phyloP scores from a whole-genome alignment of 1,284 basidiomycete species.

The Ceratobasidium sp. region DNA sequence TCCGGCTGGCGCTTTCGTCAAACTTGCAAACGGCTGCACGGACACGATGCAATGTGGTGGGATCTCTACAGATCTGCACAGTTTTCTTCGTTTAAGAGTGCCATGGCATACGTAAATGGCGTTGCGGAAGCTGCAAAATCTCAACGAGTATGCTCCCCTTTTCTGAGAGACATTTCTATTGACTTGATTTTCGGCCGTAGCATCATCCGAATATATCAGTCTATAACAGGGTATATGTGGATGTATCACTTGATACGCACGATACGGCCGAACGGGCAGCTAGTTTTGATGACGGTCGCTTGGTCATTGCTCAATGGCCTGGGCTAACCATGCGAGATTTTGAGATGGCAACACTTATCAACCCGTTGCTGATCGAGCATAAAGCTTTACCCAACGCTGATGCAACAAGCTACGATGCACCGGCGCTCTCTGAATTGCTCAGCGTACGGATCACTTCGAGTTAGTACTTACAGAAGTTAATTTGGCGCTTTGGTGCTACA shows the following conservation, averaged over 20 bases:
- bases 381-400: not conserved
- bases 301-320: constrained; percentile 50
- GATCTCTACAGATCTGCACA: constrained; percentile 28
- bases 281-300: constrained; percentile 46
- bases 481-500: no score
- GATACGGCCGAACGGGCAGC: constrained; percentile 30
- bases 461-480: no score
- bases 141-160: constrained; percentile 56
- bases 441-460: constrained; percentile 15
- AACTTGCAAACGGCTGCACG: constrained; percentile 49
- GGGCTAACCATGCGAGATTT: constrained; percentile 69
- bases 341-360: constrained; percentile 63
- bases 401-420: not conserved
- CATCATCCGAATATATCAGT: constrained; percentile 55
- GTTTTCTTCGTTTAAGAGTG: constrained; percentile 52
- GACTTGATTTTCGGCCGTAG: constrained; percentile 17
- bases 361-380: constrained; percentile 48
- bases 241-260: constrained; percentile 51
- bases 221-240: constrained; percentile 58
- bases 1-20: constrained; percentile 54
- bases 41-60: constrained; percentile 23
- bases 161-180: constrained; percentile 7
- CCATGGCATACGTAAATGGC: constrained; percentile 55
- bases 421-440: not conserved
- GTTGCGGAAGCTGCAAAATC: constrained; percentile 53